A percentile compares a stretch with the other conserved stretches of the same genome.
phyloP scores from a whole-genome alignment of 306 rosid species.

The Cucurbita moschata region DNA sequence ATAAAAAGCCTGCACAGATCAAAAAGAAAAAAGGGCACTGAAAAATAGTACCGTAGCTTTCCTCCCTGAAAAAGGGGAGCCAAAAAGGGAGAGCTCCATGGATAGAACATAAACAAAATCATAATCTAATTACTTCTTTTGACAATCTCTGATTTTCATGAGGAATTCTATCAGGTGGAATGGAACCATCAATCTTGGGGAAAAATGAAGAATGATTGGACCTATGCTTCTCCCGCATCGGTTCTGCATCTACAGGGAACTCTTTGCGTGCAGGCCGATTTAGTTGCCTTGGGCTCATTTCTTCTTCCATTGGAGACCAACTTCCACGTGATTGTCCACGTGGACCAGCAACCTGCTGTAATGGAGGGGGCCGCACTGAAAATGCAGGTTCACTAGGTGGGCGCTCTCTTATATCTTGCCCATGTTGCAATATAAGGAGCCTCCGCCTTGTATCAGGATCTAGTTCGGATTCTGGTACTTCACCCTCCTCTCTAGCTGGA shows the following conservation, averaged over 20 bases:
- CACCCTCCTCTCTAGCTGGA: conserved; percentile 99
- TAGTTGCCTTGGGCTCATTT: conserved; percentile 63
- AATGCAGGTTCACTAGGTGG: conserved; percentile 55
- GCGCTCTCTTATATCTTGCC: conserved; percentile 81
- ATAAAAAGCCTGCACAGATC: conserved; percentile 52
- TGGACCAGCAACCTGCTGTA: conserved; percentile 44
- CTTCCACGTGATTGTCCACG: conserved; percentile 42
- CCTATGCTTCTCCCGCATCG: conserved; percentile 62
- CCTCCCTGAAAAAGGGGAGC: not conserved
- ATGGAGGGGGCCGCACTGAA: conserved; percentile 41
- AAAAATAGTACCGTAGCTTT: not conserved
- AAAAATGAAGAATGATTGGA: conserved; percentile 57
- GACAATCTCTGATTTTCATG: conserved; percentile 61
- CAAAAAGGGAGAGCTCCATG: not conserved
- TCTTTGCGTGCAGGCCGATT: conserved; percentile 50
- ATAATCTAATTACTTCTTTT: conserved; percentile 48
- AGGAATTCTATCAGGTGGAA: conserved; percentile 57
- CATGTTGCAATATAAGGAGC: conserved; percentile 97
- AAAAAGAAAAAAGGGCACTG: not conserved
- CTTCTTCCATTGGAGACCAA: conserved; percentile 87
- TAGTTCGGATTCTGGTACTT: conserved; percentile 94
- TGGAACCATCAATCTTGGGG: conserved; percentile 55
- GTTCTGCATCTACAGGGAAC: conserved; percentile 55
- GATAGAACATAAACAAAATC: conserved; percentile 12
- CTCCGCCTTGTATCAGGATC: conserved; percentile 99